Conservation (phyloP, 2,329 filamentous ascomycete genomes). For the Diaporthe australafricana region DNA sequence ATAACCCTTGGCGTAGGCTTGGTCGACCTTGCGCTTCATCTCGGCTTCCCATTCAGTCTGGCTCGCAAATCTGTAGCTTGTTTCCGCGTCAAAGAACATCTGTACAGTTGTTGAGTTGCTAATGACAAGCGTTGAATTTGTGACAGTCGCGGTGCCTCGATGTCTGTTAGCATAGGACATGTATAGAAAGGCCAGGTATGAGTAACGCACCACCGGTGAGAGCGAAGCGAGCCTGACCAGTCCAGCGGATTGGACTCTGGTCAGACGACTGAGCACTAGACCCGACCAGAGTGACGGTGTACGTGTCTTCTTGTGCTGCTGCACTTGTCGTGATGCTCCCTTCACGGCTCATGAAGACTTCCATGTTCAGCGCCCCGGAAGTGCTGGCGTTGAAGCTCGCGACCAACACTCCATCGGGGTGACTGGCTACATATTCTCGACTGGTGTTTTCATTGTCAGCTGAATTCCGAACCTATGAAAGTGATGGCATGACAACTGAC, state of each 20-base stretch:
- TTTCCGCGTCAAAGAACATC: slow-evolving; percentile 9
- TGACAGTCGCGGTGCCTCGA: background rate
- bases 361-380: background rate
- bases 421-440: background rate
- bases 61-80: background rate
- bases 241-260: slow-evolving; percentile 4
- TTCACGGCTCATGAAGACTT: slow-evolving; percentile 8
- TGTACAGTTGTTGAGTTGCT: background rate
- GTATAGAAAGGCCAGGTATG: background rate
- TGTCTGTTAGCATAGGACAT: background rate
- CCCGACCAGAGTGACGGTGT: slow-evolving; percentile 1
- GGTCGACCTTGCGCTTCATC: background rate
- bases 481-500: background rate
- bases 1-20: background rate
- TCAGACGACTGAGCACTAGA: background rate
- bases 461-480: no score
- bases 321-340: background rate
- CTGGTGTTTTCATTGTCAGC: background rate
- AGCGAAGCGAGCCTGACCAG: slow-evolving; percentile 3
- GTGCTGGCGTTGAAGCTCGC: slow-evolving; percentile 11
- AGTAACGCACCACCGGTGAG: background rate
- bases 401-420: slow-evolving; percentile 1
- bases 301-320: background rate
- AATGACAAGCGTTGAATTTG: background rate
- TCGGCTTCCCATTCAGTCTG: slow-evolving; percentile 1